Conservation (phyloP, 139 green algal species). For the Picochlorum sp. region DNA sequence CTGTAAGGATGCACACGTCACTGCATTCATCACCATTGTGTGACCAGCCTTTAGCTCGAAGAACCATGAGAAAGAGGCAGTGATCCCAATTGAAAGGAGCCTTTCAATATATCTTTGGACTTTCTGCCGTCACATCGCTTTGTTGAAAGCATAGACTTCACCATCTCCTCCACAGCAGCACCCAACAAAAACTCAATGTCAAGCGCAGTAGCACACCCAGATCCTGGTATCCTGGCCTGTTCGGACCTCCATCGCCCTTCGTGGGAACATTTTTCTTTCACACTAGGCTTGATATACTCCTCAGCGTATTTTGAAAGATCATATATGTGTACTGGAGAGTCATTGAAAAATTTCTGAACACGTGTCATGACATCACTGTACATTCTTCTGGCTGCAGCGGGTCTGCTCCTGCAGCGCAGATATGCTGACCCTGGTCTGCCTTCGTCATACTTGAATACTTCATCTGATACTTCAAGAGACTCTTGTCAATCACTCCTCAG, state of each 20-base stretch:
- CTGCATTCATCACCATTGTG: no score
- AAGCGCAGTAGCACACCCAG: constrained; percentile 18
- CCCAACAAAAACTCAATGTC: constrained; percentile 36
- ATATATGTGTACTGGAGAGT: constrained; percentile 16
- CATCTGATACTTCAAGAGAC: neutral
- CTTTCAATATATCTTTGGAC: constrained; percentile 1
- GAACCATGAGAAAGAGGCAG: no score
- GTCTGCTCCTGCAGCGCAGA: neutral
- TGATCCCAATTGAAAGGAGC: no score
- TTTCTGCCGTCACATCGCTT: constrained; percentile 33
- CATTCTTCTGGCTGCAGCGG: neutral
- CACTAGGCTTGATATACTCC: constrained; percentile 6
- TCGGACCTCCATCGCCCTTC: constrained; percentile 16
- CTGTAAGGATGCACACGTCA: no score
- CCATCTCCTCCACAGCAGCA: constrained; percentile 3
- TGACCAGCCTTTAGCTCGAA: no score
- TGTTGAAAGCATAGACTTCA: constrained; percentile 24
- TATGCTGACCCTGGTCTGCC: neutral
- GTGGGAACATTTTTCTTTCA: constrained; percentile 2
- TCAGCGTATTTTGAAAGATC: constrained; percentile 3
- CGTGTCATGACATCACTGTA: neutral
- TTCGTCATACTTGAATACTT: neutral
- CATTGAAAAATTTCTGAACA: neutral
- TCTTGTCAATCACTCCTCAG: constrained; percentile 8
- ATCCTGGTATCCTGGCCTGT: constrained; percentile 23